Evolutionary conservation across 2,329 filamentous ascomycete species (phyloP).

Genomic region (Aspergillus aculeatus): DNA sequence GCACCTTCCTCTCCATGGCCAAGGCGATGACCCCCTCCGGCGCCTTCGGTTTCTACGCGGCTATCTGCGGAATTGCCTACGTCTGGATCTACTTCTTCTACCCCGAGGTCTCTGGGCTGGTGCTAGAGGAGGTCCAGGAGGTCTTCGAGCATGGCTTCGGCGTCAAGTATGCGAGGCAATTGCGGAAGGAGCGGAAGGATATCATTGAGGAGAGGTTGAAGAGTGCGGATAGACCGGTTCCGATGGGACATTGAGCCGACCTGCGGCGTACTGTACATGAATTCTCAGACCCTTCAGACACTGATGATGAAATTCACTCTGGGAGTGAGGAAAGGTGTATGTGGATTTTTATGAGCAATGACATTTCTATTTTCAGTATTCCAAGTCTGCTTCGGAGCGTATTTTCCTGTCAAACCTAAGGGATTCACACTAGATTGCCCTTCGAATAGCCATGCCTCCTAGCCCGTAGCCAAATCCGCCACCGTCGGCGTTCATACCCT

Average conservation of each 20-base stretch:
- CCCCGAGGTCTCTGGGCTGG: conserved; percentile 24
- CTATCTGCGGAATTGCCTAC: conserved; percentile 50
- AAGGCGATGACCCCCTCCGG: conserved; percentile 51
- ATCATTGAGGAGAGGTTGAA: conserved; percentile 27
- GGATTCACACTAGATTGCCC: no score
- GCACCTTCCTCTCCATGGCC: conserved; percentile 53
- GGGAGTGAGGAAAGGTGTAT: no score
- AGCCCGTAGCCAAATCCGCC: no score
- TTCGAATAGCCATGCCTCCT: no score
- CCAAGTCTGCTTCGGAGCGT: no score
- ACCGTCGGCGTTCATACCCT: no score
- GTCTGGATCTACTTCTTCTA: conserved; percentile 32
- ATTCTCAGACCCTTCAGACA: no score
- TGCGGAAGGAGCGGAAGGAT: conserved; percentile 38
- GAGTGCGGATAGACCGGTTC: conserved; percentile 6
- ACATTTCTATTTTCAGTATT: no score
- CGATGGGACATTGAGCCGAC: background rate
- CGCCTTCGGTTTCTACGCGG: conserved; percentile 54
- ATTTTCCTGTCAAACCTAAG: no score
- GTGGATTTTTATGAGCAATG: no score
- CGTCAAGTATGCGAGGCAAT: conserved; percentile 41
- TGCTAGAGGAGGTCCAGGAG: conserved; percentile 38
- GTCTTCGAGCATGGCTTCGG: conserved; percentile 54
- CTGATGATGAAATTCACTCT: no score
- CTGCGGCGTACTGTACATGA: no score